These are phyloP conservation scores for Sporothrix pallida DNA, from an alignment of 2,329 filamentous ascomycete species.

Conservation along the genomic window DNA sequence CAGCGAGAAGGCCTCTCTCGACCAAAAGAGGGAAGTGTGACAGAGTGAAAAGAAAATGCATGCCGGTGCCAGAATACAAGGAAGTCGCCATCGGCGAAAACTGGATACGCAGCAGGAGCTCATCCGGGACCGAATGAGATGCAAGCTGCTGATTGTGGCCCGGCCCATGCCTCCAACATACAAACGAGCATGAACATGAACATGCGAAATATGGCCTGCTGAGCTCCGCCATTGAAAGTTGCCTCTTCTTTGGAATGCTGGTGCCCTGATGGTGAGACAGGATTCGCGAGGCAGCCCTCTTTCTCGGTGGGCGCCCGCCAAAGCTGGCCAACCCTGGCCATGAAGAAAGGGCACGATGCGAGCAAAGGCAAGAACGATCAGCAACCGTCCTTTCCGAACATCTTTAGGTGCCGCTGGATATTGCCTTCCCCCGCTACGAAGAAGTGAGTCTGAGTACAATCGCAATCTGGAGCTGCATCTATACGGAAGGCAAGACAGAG, in stretches of 20 bases:
- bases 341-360: not conserved
- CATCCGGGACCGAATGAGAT: not conserved
- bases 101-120: not conserved
- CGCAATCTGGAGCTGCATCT: constrained; percentile 12
- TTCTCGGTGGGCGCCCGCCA: constrained; percentile 8
- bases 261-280: constrained; percentile 23
- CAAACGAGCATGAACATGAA: too few relatives aligned
- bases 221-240: not conserved
- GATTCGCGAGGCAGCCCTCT: constrained; percentile 28
- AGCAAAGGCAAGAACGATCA: constrained; percentile 18
- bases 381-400: not conserved
- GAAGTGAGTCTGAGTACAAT: constrained; percentile 6
- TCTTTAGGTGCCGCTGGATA: not conserved
- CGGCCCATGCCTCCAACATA: not conserved
- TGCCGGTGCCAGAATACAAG: not conserved
- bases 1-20: not conserved
- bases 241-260: constrained; percentile 27
- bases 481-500: constrained; percentile 6
- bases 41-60: constrained; percentile 9
- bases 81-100: not conserved
- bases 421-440: not conserved
- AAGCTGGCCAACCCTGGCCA: not conserved
- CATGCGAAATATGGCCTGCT: not conserved
- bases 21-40: constrained; percentile 4
- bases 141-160: constrained; percentile 20